These are phyloP conservation scores for Lichtheimia ramosa DNA, from an alignment of 371 early-diverging fungal species.

Conservation along the genomic window DNA sequence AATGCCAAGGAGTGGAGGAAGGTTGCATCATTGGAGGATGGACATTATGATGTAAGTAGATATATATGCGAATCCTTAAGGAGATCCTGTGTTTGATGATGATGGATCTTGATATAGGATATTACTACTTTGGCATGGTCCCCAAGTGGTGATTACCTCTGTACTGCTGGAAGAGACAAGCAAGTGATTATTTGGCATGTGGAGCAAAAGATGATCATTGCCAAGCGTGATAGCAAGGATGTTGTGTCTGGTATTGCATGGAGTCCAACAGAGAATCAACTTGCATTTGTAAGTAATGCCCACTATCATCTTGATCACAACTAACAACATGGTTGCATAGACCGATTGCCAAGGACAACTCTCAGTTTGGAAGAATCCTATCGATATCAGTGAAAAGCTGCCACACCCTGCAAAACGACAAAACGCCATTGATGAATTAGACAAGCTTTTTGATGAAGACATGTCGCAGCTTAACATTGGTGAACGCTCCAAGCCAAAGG, in stretches of 20 bases:
- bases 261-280: conserved; percentile 53
- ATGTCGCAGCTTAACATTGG: conserved; percentile 1
- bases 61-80: too few relatives aligned
- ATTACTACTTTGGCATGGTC: conserved; percentile 59
- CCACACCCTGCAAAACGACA: conserved; percentile 7
- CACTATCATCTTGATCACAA: neutral
- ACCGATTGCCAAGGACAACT: conserved; percentile 14
- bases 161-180: conserved; percentile 36
- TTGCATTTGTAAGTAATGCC: conserved; percentile 39
- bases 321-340: neutral
- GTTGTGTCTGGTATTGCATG: conserved; percentile 46
- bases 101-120: conserved; percentile 7
- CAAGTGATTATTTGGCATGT: conserved; percentile 57
- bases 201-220: conserved; percentile 17
- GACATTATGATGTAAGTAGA: conserved; percentile 35
- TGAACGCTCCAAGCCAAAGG: neutral
- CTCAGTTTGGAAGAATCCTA: conserved; percentile 16
- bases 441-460: conserved; percentile 14
- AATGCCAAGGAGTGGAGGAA: conserved; percentile 41
- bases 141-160: conserved; percentile 59
- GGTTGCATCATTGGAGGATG: conserved; percentile 27
- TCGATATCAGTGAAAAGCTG: neutral
- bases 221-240: conserved; percentile 20
- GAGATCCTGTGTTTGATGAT: too few relatives aligned
- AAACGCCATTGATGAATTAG: conserved; percentile 9